A percentile compares a stretch with the other conserved stretches of the same genome.
Evolutionary conservation across 768 basidiomycete genomes (phyloP).

Genomic region (Boletus subcaerulescens): DNA sequence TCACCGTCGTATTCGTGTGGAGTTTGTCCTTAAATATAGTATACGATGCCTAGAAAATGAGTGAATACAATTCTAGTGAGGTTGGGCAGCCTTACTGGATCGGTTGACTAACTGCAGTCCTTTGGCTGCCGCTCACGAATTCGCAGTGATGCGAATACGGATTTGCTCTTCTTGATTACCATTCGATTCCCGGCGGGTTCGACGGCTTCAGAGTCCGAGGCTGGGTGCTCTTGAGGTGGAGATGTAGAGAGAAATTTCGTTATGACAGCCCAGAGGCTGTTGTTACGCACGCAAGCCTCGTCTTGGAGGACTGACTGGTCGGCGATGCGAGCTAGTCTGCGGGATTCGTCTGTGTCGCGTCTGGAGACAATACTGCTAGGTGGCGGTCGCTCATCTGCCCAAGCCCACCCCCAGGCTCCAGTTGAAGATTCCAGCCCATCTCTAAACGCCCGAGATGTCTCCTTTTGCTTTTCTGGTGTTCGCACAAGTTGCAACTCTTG

Average conservation of each 20-base stretch:
- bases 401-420: conserved; percentile 76
- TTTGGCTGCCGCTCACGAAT: conserved; percentile 11
- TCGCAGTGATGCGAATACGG: conserved; percentile 25
- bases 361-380: conserved; percentile 90
- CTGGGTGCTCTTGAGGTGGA: conserved; percentile 42
- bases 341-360: conserved; percentile 80
- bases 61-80: not conserved
- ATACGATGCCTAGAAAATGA: conserved; percentile 3
- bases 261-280: conserved; percentile 69
- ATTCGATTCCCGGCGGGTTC: not conserved
- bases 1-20: not conserved
- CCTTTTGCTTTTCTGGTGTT: conserved; percentile 21
- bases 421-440: conserved; percentile 40
- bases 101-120: not conserved
- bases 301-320: conserved; percentile 62
- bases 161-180: conserved; percentile 23
- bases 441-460: conserved; percentile 20
- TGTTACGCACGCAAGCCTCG: conserved; percentile 57
- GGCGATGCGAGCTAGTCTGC: conserved; percentile 67
- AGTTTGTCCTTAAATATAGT: not conserved
- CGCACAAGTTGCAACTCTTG: conserved; percentile 16
- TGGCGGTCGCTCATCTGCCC: conserved; percentile 86
- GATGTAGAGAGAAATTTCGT: conserved; percentile 59
- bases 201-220: conserved; percentile 14
- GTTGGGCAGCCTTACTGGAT: not conserved